These are phyloP conservation scores for Aspergillus cavernicola DNA, from an alignment of 495 filamentous ascomycete genomes.

Conservation along the genomic window DNA sequence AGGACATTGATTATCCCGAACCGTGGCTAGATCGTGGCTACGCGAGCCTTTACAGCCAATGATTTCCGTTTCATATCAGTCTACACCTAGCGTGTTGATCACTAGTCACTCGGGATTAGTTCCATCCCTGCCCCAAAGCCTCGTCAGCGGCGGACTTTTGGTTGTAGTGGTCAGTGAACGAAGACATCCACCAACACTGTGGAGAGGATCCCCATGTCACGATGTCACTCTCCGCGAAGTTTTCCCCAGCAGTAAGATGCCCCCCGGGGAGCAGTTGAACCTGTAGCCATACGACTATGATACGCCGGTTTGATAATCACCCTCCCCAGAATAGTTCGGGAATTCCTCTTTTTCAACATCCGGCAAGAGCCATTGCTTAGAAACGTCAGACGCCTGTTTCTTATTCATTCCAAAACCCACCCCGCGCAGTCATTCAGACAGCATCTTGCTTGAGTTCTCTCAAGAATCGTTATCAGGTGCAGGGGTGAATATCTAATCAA, in stretches of 20 bases:
- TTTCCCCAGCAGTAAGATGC: neutral
- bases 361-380: neutral
- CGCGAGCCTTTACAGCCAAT: neutral
- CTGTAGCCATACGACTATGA: neutral
- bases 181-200: neutral
- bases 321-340: neutral
- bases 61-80: neutral
- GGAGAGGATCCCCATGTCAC: neutral
- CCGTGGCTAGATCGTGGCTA: neutral
- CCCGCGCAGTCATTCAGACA: neutral
- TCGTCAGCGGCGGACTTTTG: neutral
- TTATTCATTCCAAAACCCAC: neutral
- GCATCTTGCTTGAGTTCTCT: neutral
- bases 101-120: neutral
- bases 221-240: neutral
- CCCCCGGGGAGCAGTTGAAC: neutral
- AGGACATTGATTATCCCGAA: neutral
- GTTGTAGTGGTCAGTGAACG: no score
- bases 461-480: neutral
- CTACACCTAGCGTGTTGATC: neutral
- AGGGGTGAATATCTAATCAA: neutral
- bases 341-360: constrained; percentile 1
- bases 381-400: neutral
- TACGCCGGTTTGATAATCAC: neutral
- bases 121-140: neutral